A percentile compares a stretch with the other conserved stretches of the same genome.
phyloP scores from a whole-genome alignment of 2,329 filamentous ascomycete genomes.

The Penicillium sp. region DNA sequence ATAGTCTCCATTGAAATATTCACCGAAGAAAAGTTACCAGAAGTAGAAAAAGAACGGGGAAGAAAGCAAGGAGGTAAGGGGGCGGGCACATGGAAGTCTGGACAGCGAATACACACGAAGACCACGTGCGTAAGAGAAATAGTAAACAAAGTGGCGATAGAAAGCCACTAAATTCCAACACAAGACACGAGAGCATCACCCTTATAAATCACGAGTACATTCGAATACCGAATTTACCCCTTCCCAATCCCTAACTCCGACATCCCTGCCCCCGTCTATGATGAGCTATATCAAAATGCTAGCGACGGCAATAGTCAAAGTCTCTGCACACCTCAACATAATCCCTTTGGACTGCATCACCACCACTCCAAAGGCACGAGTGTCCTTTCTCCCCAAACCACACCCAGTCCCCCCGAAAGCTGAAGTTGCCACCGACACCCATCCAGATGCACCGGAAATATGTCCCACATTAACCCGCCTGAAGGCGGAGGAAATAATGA shows the following conservation, averaged over 20 bases:
- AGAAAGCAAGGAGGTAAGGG: background rate
- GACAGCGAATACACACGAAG: background rate
- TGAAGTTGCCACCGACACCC: background rate
- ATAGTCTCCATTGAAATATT: background rate
- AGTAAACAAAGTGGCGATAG: background rate
- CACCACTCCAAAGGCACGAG: background rate
- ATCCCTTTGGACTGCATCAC: background rate
- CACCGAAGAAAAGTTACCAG: background rate
- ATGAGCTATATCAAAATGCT: slow-evolving; percentile 6
- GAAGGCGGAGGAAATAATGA: slow-evolving; percentile 2
- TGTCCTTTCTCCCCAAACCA: background rate
- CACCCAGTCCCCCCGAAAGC: background rate
- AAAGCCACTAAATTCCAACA: background rate
- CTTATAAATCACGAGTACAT: background rate
- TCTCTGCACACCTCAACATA: background rate
- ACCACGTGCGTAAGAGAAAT: background rate
- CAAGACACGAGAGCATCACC: background rate
- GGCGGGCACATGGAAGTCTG: background rate
- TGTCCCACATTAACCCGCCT: background rate
- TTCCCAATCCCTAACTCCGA: background rate
- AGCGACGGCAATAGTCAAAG: background rate
- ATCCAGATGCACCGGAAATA: background rate
- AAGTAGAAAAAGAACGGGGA: background rate
- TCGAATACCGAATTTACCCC: background rate
- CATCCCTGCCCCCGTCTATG: background rate